A percentile compares a stretch with the other conserved stretches of the same genome.
Conservation (phyloP, 2,329 filamentous ascomycete genomes). For the Microdochium bolleyi region DNA sequence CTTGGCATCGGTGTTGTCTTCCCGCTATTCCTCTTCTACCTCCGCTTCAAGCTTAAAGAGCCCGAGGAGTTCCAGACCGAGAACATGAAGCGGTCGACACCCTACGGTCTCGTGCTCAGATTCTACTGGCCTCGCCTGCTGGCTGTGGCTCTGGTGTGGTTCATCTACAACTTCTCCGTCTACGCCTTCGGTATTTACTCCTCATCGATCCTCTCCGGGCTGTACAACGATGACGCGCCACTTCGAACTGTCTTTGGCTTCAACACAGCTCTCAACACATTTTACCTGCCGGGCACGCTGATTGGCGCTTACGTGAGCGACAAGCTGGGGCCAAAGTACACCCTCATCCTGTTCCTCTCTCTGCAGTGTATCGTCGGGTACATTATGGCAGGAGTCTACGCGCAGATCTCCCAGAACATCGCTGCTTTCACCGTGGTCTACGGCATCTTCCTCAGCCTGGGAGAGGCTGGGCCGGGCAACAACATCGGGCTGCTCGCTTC, state of each 20-base stretch:
- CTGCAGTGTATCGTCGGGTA: conserved; percentile 75
- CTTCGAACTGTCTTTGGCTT: conserved; percentile 78
- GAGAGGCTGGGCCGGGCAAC: conserved; percentile 80
- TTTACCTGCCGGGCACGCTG: conserved; percentile 79
- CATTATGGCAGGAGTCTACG: conserved; percentile 78
- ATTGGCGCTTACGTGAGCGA: conserved; percentile 72
- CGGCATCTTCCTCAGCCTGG: conserved; percentile 68
- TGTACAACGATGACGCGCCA: conserved; percentile 49
- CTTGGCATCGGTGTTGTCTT: conserved; percentile 75
- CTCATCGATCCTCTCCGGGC: conserved; percentile 60
- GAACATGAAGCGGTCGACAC: conserved; percentile 57
- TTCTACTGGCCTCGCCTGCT: conserved; percentile 71
- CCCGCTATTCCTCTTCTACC: conserved; percentile 60
- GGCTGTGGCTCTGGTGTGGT: conserved; percentile 71
- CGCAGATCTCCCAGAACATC: conserved; percentile 60
- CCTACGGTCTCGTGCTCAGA: conserved; percentile 45
- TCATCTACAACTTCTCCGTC: conserved; percentile 74
- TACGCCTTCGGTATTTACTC: conserved; percentile 87
- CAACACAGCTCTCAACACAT: conserved; percentile 82
- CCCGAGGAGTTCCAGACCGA: conserved; percentile 69
- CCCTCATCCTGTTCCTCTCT: conserved; percentile 62
- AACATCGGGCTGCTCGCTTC: conserved; percentile 84
- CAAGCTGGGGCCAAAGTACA: conserved; percentile 68
- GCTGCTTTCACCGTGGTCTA: conserved; percentile 74
- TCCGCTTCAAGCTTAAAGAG: conserved; percentile 68